Conservation (phyloP, 192 early-diverging fungal genomes). For the Coemansia asiatica region DNA sequence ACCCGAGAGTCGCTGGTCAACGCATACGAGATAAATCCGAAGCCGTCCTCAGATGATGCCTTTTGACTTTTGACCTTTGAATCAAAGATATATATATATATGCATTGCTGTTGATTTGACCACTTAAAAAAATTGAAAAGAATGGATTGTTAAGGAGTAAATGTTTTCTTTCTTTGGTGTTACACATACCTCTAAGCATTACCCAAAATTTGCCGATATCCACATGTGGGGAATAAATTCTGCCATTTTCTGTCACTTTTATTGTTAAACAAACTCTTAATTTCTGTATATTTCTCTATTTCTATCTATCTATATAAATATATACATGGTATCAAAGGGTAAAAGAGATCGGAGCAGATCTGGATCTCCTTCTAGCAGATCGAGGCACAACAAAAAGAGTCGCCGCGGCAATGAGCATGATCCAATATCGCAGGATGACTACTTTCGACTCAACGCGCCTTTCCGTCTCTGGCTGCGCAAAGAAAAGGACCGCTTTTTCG, state of each 20-base stretch:
- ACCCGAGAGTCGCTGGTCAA: background rate
- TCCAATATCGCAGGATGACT: conserved; percentile 64
- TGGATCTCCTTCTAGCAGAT: conserved; percentile 11
- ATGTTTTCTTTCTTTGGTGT: no score
- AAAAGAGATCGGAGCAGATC: conserved; percentile 8
- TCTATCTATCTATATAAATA: background rate
- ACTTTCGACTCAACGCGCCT: conserved; percentile 71
- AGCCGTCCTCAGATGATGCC: background rate
- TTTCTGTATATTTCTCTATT: no score
- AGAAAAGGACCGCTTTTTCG: conserved; percentile 70
- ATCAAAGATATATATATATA: no score
- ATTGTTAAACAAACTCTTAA: no score
- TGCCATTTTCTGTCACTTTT: no score
- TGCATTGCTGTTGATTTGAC: no score
- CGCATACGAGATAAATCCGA: background rate
- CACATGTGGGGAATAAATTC: no score
- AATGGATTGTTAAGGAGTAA: no score
- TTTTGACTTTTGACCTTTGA: no score
- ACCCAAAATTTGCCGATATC: no score
- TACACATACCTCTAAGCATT: no score
- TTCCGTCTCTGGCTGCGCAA: conserved; percentile 82
- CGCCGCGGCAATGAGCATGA: background rate
- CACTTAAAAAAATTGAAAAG: no score
- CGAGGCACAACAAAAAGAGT: background rate
- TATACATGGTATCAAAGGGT: background rate